Evolutionary conservation across 306 rosid genomes (phyloP).

Genomic region (Corylus avellana): DNA sequence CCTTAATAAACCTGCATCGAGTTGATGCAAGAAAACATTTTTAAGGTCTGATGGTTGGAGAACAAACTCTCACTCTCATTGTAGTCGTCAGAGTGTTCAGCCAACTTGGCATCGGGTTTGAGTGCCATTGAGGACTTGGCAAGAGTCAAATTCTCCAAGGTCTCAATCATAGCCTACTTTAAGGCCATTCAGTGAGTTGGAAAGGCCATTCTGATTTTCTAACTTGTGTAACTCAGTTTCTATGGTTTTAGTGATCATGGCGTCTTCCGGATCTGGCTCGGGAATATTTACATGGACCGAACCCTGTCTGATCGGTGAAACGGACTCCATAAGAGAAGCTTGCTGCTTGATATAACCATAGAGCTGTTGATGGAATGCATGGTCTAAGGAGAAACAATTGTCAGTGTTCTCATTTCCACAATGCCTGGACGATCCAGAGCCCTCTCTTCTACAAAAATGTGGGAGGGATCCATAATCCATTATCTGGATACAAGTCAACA

Average conservation of each 20-base stretch:
- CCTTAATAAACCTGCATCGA: constrained; percentile 39
- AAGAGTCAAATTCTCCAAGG: constrained; percentile 4
- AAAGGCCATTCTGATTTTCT: constrained; percentile 55
- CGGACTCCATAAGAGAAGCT: constrained; percentile 46
- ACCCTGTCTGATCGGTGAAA: constrained; percentile 56
- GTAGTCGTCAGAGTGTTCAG: constrained; percentile 20
- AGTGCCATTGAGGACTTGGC: constrained; percentile 13
- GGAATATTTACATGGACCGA: constrained; percentile 83
- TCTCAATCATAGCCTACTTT: constrained; percentile 43
- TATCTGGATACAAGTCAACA: constrained; percentile 49
- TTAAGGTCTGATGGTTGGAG: constrained; percentile 29
- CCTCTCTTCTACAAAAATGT: constrained; percentile 77
- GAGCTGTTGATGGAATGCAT: constrained; percentile 77
- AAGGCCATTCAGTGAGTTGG: constrained; percentile 48
- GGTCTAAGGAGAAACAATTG: constrained; percentile 73
- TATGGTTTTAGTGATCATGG: constrained; percentile 59
- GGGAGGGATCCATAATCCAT: constrained; percentile 91
- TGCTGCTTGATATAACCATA: constrained; percentile 56
- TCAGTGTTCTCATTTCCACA: constrained; percentile 35
- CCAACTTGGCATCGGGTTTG: constrained; percentile 9
- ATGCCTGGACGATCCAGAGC: constrained; percentile 69
- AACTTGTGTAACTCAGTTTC: constrained; percentile 70
- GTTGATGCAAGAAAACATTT: constrained; percentile 48
- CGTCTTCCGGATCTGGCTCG: constrained; percentile 67
- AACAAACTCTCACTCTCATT: constrained; percentile 20